These are phyloP conservation scores for Fusarium sulawesiense DNA, from an alignment of 2,329 filamentous ascomycete species.

Conservation along the genomic window DNA sequence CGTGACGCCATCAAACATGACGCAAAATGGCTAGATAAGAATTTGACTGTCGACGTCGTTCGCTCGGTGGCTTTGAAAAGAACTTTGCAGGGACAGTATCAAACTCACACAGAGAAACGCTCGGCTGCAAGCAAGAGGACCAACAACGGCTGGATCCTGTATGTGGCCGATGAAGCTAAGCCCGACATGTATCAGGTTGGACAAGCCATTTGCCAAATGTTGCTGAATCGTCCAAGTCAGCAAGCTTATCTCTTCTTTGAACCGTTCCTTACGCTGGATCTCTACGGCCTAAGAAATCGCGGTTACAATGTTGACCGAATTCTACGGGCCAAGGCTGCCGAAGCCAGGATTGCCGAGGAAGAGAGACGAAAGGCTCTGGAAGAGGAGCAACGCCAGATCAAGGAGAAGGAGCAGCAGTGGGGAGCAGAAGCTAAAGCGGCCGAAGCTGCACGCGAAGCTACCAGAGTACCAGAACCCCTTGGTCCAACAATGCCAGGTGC, in stretches of 20 bases:
- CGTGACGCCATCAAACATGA: conserved; percentile 86
- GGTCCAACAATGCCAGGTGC: conserved; percentile 75
- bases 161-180: conserved; percentile 74
- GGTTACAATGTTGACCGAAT: conserved; percentile 98
- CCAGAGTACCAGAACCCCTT: conserved; percentile 56
- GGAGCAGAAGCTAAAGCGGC: conserved; percentile 52
- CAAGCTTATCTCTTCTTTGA: conserved; percentile 92
- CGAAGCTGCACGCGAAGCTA: conserved; percentile 54
- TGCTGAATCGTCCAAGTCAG: conserved; percentile 85
- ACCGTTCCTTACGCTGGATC: conserved; percentile 85
- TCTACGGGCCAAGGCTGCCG: conserved; percentile 84
- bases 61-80: conserved; percentile 81
- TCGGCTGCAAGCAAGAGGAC: conserved; percentile 74
- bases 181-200: conserved; percentile 94
- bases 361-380: conserved; percentile 80
- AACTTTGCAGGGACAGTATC: conserved; percentile 76
- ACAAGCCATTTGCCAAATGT: conserved; percentile 82
- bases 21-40: conserved; percentile 88
- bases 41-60: conserved; percentile 81
- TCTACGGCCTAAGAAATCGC: conserved; percentile 83
- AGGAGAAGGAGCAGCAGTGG: conserved; percentile 63
- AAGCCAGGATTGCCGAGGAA: conserved; percentile 87
- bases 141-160: conserved; percentile 73
- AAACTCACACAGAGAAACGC: conserved; percentile 78
- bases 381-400: conserved; percentile 75